Base-by-base conservation (phyloP, 768 basidiomycete genomes). In the Chiua virens region DNA sequence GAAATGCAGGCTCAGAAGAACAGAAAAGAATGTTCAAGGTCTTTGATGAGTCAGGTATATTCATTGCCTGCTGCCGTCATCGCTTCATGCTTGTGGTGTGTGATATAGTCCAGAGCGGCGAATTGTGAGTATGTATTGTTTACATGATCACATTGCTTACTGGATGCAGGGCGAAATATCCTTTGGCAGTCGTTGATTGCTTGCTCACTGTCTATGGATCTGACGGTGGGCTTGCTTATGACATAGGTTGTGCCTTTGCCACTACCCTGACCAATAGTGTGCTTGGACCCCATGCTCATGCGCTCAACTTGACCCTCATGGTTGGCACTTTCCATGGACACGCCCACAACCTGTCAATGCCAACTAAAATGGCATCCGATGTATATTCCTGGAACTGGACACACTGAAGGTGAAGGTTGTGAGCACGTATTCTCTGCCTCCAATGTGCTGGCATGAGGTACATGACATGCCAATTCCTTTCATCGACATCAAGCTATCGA, bases 31-130 rank as follows among this genome's bases (percentile, higher is more conserved):
- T 23, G n/a, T 43, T 27, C 27, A 20, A 18, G 9, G 42, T 43
- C 8, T 43, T 28, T 7, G 27, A 43, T n/a, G 45, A 45, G 15
- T 35, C 45, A 6, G 45, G 45, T 4, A 52, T 66, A 8, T 68
- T 66, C 36, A 34, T 66, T 5, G 45, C 56, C 4, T 38, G 57
- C 2, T 68, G 65, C 43, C 45, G 57, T 0, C 66, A 68, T 53
- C 62, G 63, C 4, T 58, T 65, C 13, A 47, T 57, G 1, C 55
- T 65, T 1, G 21, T 57, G 1, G 57, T 53, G 0, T 49, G 45
- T 8, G 62, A 68, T 34, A 68, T 68, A 63, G 50, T 66, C 0
- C 52, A 49, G 30, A 66, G 65, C 28, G 60, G 47, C 10, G 52
- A 53, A 13, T 40, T 27, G 52, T 53, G 21, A 44, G 47, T 48